Conservation (phyloP, 169 alveolate genomes). For the Amoebophrya sp. region DNA sequence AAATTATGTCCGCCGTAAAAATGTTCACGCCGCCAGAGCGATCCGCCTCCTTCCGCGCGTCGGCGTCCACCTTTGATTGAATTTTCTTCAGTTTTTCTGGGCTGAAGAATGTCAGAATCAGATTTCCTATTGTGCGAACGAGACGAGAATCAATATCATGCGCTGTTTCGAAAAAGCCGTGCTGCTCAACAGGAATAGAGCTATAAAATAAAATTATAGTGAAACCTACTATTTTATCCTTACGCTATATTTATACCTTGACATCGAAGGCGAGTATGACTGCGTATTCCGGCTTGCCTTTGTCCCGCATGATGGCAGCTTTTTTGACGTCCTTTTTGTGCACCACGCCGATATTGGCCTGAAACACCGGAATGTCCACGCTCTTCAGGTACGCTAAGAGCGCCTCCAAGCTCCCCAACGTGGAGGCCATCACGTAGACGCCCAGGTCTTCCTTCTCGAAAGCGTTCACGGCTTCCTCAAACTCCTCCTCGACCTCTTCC, state of each 20-base stretch:
- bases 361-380: constrained; percentile 71
- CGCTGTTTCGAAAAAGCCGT: too few species aligned
- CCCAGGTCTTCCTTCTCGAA: constrained; percentile 52
- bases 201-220: too few species aligned
- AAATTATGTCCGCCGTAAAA: constrained; percentile 93
- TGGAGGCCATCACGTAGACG: constrained; percentile 93
- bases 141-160: too few species aligned
- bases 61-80: constrained; percentile 64
- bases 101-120: too few species aligned
- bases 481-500: constrained; percentile 65
- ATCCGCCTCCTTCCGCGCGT: constrained; percentile 94
- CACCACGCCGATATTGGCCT: constrained; percentile 93
- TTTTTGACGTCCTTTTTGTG: constrained; percentile 92
- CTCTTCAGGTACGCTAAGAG: constrained; percentile 82
- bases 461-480: constrained; percentile 76
- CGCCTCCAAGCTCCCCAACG: constrained; percentile 98
- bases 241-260: constrained; percentile 72
- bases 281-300: constrained; percentile 86
- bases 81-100: too few species aligned
- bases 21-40: constrained; percentile 80
- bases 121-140: too few species aligned
- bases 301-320: constrained; percentile 83
- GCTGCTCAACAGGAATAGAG: too few species aligned
- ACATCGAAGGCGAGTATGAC: constrained; percentile 96
- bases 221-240: too few species aligned